Conservation (phyloP, 306 rosid species). For the Arachis hypogaea region DNA sequence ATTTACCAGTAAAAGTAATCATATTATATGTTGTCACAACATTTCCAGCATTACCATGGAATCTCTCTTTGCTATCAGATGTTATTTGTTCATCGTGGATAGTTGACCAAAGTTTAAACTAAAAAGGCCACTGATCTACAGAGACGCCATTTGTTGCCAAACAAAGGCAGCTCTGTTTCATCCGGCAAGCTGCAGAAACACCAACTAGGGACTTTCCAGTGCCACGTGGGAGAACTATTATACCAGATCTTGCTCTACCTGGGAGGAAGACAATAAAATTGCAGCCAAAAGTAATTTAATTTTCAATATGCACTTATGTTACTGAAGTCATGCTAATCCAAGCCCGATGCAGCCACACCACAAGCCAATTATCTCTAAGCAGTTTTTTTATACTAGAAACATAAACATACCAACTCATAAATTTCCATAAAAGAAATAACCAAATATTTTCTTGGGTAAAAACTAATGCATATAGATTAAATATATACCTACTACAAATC, state of each 20-base stretch:
- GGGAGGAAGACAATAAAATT: conserved; percentile 34
- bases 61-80: conserved; percentile 95
- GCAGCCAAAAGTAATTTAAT: conserved; percentile 22
- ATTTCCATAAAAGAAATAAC: neutral
- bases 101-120: conserved; percentile 95
- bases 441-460: neutral
- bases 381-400: too few species aligned
- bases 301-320: conserved; percentile 29
- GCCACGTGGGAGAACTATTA: conserved; percentile 96
- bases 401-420: conserved; percentile 8
- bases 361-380: neutral
- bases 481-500: neutral
- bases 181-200: conserved; percentile 95
- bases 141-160: conserved; percentile 98
- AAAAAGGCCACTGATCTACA: conserved; percentile 99
- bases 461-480: neutral
- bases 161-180: conserved; percentile 94
- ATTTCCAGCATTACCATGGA: conserved; percentile 94
- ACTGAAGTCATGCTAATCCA: conserved; percentile 8
- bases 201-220: conserved; percentile 98
- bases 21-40: conserved; percentile 94
- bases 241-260: conserved; percentile 99
- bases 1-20: conserved; percentile 96
- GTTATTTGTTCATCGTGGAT: conserved; percentile 94
- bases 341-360: neutral